These are phyloP conservation scores for Aureobasidium sp. DNA, from an alignment of 2,329 filamentous ascomycete species.

Conservation along the genomic window DNA sequence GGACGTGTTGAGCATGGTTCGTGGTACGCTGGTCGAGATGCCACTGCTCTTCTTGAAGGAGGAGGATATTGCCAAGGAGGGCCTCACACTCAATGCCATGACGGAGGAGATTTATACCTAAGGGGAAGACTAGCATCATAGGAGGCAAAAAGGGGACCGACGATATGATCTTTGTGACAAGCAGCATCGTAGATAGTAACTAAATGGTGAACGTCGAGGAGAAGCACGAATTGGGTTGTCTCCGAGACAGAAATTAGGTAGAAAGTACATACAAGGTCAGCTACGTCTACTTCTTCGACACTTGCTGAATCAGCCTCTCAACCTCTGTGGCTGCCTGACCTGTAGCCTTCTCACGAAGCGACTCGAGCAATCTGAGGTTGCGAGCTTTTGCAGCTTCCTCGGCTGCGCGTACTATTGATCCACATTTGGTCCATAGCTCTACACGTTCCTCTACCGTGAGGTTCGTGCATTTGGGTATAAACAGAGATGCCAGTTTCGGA, in stretches of 20 bases:
- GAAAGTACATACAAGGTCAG: not conserved
- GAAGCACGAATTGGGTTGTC: not conserved
- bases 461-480: conserved; percentile 78
- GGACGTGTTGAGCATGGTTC: conserved; percentile 64
- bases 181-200: not conserved
- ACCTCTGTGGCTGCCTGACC: conserved; percentile 67
- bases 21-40: conserved; percentile 68
- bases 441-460: conserved; percentile 62
- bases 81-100: conserved; percentile 46
- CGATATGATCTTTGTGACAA: not conserved
- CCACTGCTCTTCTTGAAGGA: conserved; percentile 78
- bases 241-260: not conserved
- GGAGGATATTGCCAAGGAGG: conserved; percentile 78
- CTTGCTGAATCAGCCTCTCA: conserved; percentile 61
- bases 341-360: conserved; percentile 65
- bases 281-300: conserved; percentile 15
- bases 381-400: conserved; percentile 83
- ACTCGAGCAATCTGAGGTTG: conserved; percentile 66
- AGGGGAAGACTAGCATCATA: not conserved
- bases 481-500: conserved; percentile 70
- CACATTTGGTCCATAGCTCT: conserved; percentile 95
- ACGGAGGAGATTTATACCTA: conserved; percentile 5
- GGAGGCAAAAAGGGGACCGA: not conserved
- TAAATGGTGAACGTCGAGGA: not conserved
- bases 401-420: conserved; percentile 76